These are phyloP conservation scores for Mimosa pudica DNA, from an alignment of 306 rosid species.

Conservation along the genomic window DNA sequence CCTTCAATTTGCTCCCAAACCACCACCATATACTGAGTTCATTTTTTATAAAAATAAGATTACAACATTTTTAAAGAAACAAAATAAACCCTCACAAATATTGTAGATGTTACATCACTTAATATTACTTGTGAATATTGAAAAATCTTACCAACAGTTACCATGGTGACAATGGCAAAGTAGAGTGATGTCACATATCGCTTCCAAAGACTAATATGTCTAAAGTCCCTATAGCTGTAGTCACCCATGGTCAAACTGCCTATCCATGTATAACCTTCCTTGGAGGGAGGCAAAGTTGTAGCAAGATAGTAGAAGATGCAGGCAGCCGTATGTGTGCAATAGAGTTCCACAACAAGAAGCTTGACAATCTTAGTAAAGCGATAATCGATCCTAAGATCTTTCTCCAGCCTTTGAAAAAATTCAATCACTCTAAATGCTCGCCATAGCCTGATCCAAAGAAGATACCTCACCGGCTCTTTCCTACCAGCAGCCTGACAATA, in stretches of 20 bases:
- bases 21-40: background rate
- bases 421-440: slow-evolving; percentile 54
- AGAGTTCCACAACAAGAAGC: slow-evolving; percentile 66
- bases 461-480: slow-evolving; percentile 53
- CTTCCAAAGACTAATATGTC: slow-evolving; percentile 61
- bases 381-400: slow-evolving; percentile 56
- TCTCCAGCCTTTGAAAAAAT: slow-evolving; percentile 55
- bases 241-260: slow-evolving; percentile 71
- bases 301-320: slow-evolving; percentile 73
- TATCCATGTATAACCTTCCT: slow-evolving; percentile 71
- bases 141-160: slow-evolving; percentile 59
- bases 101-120: background rate
- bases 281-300: slow-evolving; percentile 52
- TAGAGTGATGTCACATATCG: slow-evolving; percentile 66
- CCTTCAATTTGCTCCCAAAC: background rate
- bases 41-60: background rate
- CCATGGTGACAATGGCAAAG: slow-evolving; percentile 74
- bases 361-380: slow-evolving; percentile 51
- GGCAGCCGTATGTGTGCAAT: slow-evolving; percentile 69
- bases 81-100: background rate
- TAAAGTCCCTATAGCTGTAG: slow-evolving; percentile 53
- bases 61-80: background rate
- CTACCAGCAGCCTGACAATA: slow-evolving; percentile 46
- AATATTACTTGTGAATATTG: background rate
- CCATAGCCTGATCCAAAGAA: slow-evolving; percentile 59